phyloP scores from a whole-genome alignment of 352 stramenopile genomes.

The Pelagophyceae sp. region DNA sequence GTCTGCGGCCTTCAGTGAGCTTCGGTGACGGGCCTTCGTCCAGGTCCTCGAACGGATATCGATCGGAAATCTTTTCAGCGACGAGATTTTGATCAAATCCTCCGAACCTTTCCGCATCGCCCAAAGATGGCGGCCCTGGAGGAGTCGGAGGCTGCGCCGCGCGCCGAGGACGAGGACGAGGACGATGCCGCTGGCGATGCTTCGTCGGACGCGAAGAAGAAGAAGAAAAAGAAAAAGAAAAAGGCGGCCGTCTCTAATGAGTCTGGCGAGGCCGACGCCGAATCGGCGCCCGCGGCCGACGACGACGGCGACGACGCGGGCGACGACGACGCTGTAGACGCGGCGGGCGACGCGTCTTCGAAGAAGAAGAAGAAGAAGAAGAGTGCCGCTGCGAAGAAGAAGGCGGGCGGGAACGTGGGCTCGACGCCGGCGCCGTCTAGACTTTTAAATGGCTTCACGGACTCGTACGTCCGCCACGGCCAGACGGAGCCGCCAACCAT shows the following conservation, averaged over 20 bases:
- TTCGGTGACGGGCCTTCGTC: no score
- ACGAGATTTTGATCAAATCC: no score
- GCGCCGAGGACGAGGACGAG: no score
- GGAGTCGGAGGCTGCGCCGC: no score
- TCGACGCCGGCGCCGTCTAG: slow-evolving; percentile 39
- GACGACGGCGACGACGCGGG: slow-evolving; percentile 32
- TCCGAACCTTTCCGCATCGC: no score
- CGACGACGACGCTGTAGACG: slow-evolving; percentile 24
- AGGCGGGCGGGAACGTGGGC: slow-evolving; percentile 53
- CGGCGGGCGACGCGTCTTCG: slow-evolving; percentile 12
- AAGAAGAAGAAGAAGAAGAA: slow-evolving; percentile 68
- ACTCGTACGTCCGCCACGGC: slow-evolving; percentile 80
- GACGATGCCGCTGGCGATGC: no score
- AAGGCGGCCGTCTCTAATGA: no score
- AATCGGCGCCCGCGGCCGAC: background rate
- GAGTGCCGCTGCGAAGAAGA: slow-evolving; percentile 56
- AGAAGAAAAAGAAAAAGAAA: slow-evolving; percentile 15
- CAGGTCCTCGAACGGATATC: no score
- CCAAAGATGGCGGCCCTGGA: no score
- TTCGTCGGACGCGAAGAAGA: no score
- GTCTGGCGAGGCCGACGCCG: background rate
- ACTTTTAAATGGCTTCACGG: slow-evolving; percentile 66
- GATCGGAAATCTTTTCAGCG: no score
- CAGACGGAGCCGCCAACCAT: slow-evolving; percentile 92
- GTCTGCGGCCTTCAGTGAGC: no score